Percentiles rank a stretch among this genome's conserved stretches.
phyloP scores from a whole-genome alignment of 108 stramenopile genomes.

The Cylindrotheca closterium region DNA sequence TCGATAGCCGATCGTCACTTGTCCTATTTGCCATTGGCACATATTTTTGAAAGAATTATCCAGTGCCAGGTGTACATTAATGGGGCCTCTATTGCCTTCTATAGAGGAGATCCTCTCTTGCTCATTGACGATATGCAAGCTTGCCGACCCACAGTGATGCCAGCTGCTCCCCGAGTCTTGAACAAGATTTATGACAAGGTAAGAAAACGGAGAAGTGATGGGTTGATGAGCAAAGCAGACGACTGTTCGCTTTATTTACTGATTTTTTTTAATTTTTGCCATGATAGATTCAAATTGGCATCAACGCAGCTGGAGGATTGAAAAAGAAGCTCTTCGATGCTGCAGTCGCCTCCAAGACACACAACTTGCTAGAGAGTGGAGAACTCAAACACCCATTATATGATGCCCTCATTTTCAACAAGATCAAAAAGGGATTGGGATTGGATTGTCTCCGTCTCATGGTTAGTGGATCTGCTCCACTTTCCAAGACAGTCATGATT shows the following conservation, averaged over 20 bases:
- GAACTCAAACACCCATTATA: conserved; percentile 78
- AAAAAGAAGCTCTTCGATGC: conserved; percentile 88
- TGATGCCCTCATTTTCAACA: conserved; percentile 92
- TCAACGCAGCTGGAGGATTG: conserved; percentile 82
- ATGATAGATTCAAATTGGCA: conserved; percentile 79
- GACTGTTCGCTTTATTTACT: background rate
- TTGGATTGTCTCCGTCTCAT: conserved; percentile 85
- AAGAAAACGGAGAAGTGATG: background rate
- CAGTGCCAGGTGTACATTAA: conserved; percentile 48
- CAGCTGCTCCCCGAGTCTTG: conserved; percentile 91
- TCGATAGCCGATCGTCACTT: conserved; percentile 80
- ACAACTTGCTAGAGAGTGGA: conserved; percentile 54
- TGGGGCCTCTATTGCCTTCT: conserved; percentile 89
- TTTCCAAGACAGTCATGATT: conserved; percentile 84
- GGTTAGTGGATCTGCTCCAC: conserved; percentile 91
- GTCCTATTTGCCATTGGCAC: conserved; percentile 94
- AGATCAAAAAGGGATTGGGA: conserved; percentile 89
- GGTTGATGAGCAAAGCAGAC: background rate
- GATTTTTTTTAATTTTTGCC: conserved; percentile 40
- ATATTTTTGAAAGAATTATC: conserved; percentile 93
- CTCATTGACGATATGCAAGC: conserved; percentile 87
- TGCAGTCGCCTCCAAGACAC: conserved; percentile 87
- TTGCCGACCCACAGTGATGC: conserved; percentile 89
- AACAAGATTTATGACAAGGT: conserved; percentile 91
- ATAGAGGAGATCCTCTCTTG: conserved; percentile 73